Base-by-base conservation (phyloP, 1,139 yeast genomes). In the Eremothecium sinecaudum region DNA sequence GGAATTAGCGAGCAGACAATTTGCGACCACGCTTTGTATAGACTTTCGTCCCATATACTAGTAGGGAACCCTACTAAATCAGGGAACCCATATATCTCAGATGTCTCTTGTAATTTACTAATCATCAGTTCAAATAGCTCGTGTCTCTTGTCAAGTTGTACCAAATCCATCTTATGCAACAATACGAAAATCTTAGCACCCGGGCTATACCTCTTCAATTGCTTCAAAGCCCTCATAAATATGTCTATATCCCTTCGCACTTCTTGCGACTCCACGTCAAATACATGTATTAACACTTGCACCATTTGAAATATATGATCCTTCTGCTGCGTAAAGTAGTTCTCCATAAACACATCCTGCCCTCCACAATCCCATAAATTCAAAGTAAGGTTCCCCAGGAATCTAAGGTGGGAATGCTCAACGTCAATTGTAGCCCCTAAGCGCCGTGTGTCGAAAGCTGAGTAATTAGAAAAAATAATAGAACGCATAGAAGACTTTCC, bases 361-460 rank as follows among this genome's bases (percentile, higher is more conserved):
- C 94, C 94, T 46, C 98, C 99, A 62, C 98, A 90, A 58, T 90
- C 99, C 98, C 98, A 87, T 21, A 90, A 64, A 49, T 90, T 90
- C 37, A 90, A 67, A 1, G 96, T 86, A 93, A 90, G 84, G 56
- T 90, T 87, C 4, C 96, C 96, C 40, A 90, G 65, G 53, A 90
- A 87, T 37, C 97, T 66, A 35, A 90, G 65, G 59, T 90, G 95
- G 4, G 97, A 86, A 54, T 90, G 96, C 55, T 92, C 98, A 17
- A 90, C 97, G 53, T 92, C 98, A 41, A 92, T 87, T 1, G 98
- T 90, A 16, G 98, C 98, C 1, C 98, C 98, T 11, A 90, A 63
- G 42, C 98, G 67, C 46, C 97, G 69, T 2, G 99, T 90, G 53
- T 90, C 98, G 53, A 87, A 83, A 0, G 99, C 98, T 3, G 95